phyloP scores from a whole-genome alignment of 2,329 filamentous ascomycete genomes.

The Amauroascus verrucosus region DNA sequence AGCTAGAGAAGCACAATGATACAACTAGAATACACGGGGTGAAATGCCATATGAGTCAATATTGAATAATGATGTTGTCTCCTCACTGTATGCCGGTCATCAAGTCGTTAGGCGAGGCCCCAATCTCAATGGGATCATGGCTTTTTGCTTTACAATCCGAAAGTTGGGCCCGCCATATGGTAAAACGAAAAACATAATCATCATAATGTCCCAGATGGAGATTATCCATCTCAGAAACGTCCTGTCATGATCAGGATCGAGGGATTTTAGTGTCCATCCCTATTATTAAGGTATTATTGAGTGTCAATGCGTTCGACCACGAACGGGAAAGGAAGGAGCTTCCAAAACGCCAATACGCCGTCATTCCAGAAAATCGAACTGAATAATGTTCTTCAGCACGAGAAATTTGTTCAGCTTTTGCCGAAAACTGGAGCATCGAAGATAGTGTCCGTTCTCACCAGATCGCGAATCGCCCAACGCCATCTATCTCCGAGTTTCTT shows the following conservation, averaged over 20 bases:
- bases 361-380: neutral
- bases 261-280: slow-evolving; percentile 1
- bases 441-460: slow-evolving; percentile 26
- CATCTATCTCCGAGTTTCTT: slow-evolving; percentile 45
- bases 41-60: slow-evolving; percentile 7
- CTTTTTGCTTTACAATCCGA: neutral
- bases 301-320: neutral
- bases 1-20: neutral
- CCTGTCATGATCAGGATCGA: neutral
- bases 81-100: slow-evolving; percentile 7
- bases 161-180: neutral
- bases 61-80: slow-evolving; percentile 2
- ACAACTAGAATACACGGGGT: slow-evolving; percentile 10
- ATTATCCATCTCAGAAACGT: neutral
- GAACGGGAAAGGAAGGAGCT: slow-evolving; percentile 12
- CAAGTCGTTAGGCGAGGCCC: slow-evolving; percentile 3
- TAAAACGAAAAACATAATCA: slow-evolving; percentile 7
- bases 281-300: slow-evolving; percentile 8
- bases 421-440: neutral
- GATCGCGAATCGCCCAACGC: slow-evolving; percentile 61
- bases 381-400: neutral
- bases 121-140: neutral
- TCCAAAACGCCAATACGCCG: neutral
- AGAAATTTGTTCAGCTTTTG: neutral
- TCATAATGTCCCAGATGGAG: neutral